These are phyloP conservation scores for Solanum pimpinellifolium DNA, from an alignment of 257 asterid species.

Conservation along the genomic window DNA sequence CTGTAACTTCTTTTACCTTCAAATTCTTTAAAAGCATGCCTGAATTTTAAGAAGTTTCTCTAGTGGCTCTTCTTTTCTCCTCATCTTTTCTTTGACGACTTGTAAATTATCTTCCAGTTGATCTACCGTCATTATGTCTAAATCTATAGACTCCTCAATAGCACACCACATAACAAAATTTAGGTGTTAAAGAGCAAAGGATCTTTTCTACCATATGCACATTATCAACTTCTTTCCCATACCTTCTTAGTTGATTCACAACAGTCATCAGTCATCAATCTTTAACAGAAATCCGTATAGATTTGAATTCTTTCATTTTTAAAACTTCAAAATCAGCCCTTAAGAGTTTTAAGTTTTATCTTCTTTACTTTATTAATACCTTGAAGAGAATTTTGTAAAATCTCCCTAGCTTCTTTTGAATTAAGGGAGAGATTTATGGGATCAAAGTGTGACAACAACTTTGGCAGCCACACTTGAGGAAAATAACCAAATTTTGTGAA, in stretches of 20 bases:
- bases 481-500: neutral
- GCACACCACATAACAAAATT: neutral
- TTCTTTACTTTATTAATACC: neutral
- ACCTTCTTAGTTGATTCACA: neutral
- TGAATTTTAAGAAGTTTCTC: neutral
- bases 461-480: neutral
- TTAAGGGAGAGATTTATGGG: neutral
- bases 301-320: neutral
- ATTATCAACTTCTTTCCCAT: neutral
- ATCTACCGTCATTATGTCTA: neutral
- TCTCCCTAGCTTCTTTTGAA: neutral
- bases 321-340: neutral
- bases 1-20: neutral
- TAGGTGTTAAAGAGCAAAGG: neutral
- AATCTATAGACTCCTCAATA: neutral
- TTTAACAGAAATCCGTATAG: neutral
- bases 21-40: neutral
- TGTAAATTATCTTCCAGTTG: neutral
- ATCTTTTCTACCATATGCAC: neutral
- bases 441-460: neutral
- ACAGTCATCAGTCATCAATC: too few species aligned
- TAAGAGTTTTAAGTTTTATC: neutral
- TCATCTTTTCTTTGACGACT: neutral
- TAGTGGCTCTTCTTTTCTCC: neutral
- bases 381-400: neutral